A percentile compares a stretch with the other conserved stretches of the same genome.
These are phyloP conservation scores for Escallonia rubra DNA, from an alignment of 129 eudicot genomes.

Conservation along the genomic window DNA sequence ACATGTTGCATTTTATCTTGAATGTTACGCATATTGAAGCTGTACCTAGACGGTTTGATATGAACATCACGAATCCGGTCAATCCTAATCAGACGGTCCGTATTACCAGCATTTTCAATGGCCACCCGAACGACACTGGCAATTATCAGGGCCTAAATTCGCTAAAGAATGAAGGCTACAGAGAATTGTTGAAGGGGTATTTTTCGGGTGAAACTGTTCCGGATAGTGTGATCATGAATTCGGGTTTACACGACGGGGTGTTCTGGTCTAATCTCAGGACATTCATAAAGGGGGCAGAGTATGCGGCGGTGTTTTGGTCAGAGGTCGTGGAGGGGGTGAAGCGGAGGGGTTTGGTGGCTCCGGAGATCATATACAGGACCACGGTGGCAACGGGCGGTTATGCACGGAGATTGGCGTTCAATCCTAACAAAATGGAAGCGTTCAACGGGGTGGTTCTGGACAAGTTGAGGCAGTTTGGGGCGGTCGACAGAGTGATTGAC, in stretches of 20 bases:
- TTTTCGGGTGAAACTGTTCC: constrained; percentile 71
- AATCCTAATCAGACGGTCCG: constrained; percentile 49
- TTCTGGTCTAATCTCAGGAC: constrained; percentile 62
- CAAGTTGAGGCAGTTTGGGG: constrained; percentile 48
- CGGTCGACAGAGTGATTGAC: constrained; percentile 60
- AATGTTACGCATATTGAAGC: constrained; percentile 25
- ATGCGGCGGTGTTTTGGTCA: constrained; percentile 78
- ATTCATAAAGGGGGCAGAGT: constrained; percentile 62
- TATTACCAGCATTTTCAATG: constrained; percentile 87
- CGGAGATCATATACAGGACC: constrained; percentile 59
- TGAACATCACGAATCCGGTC: constrained; percentile 75
- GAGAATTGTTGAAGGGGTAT: constrained; percentile 45
- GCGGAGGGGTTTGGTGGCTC: constrained; percentile 33
- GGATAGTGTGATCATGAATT: constrained; percentile 81
- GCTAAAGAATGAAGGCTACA: constrained; percentile 45
- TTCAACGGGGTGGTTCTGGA: constrained; percentile 85
- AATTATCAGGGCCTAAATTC: constrained; percentile 86
- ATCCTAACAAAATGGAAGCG: constrained; percentile 83
- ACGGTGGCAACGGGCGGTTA: constrained; percentile 86
- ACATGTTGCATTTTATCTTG: constrained; percentile 65
- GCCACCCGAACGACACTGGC: constrained; percentile 52
- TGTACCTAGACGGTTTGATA: constrained; percentile 63
- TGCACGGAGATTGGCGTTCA: constrained; percentile 61
- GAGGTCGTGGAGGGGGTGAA: constrained; percentile 49
- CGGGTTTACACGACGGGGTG: constrained; percentile 91